These are phyloP conservation scores for Cystofilobasidium bisporidii DNA, from an alignment of 768 basidiomycete genomes.

Conservation along the genomic window DNA sequence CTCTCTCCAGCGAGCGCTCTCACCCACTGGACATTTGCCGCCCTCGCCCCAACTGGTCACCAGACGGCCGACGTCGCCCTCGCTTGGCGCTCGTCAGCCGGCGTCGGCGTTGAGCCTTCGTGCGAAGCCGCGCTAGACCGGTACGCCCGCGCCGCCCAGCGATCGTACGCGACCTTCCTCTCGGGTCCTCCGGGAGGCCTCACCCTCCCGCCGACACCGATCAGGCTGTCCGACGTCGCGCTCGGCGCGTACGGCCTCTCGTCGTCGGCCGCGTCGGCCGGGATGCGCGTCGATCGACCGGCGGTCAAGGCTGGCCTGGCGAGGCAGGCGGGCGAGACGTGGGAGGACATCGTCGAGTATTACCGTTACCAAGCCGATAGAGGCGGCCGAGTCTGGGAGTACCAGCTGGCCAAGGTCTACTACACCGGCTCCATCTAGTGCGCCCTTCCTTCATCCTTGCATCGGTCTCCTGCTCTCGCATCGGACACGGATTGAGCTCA, in stretches of 20 bases:
- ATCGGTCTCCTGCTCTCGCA: too few species aligned
- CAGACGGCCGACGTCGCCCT: conserved; percentile 84
- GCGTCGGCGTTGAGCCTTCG: conserved; percentile 79
- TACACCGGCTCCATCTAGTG: conserved; percentile 87
- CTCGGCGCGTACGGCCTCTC: conserved; percentile 84
- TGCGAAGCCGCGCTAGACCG: conserved; percentile 74
- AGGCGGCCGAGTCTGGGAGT: conserved; percentile 78
- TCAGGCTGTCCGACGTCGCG: conserved; percentile 73
- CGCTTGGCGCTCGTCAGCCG: conserved; percentile 90
- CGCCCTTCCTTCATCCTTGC: too few species aligned
- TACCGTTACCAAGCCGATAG: conserved; percentile 95
- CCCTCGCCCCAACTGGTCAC: conserved; percentile 59
- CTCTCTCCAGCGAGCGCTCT: conserved; percentile 50
- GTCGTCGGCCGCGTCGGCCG: conserved; percentile 39
- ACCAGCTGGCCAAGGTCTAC: conserved; percentile 86
- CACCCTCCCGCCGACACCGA: conserved; percentile 69
- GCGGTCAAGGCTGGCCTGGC: conserved; percentile 76
- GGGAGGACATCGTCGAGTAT: conserved; percentile 86
- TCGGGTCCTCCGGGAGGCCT: conserved; percentile 85
- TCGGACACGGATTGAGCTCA: too few species aligned
- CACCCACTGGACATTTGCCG: conserved; percentile 87
- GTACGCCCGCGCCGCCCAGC: conserved; percentile 61
- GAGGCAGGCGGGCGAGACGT: conserved; percentile 80
- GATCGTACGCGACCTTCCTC: conserved; percentile 67
- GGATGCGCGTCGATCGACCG: conserved; percentile 57